phyloP scores from a whole-genome alignment of 352 stramenopile genomes.

The Elongisporangium anandrum region DNA sequence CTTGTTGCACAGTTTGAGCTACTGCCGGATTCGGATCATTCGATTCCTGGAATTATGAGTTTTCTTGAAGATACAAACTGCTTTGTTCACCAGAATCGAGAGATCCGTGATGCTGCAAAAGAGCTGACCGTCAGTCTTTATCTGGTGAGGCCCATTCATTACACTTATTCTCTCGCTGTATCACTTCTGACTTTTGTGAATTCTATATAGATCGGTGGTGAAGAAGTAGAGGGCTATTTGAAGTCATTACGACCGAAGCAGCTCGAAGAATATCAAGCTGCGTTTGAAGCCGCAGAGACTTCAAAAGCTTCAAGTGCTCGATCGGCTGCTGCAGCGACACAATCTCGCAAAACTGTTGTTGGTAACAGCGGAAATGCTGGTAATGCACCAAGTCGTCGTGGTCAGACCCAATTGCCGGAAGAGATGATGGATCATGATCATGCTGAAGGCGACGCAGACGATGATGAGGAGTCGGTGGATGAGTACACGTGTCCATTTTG shows the following conservation, averaged over 20 bases:
- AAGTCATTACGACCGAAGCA: slow-evolving; percentile 87
- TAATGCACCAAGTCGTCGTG: slow-evolving; percentile 6
- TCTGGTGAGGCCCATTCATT: slow-evolving; percentile 21
- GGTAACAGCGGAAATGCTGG: not conserved
- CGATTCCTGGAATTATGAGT: slow-evolving; percentile 55
- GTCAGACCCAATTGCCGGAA: slow-evolving; percentile 6
- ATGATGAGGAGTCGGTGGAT: slow-evolving; percentile 69
- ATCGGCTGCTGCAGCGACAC: slow-evolving; percentile 7
- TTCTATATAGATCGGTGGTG: slow-evolving; percentile 27
- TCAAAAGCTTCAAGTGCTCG: slow-evolving; percentile 24
- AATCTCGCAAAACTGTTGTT: slow-evolving; percentile 2
- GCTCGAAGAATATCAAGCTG: slow-evolving; percentile 87
- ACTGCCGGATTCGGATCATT: slow-evolving; percentile 41
- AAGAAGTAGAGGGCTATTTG: slow-evolving; percentile 72
- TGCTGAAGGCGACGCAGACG: slow-evolving; percentile 46
- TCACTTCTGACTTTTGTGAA: not conserved
- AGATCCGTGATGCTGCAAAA: slow-evolving; percentile 87
- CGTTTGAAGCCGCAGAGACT: slow-evolving; percentile 70
- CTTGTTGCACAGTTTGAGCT: slow-evolving; percentile 56
- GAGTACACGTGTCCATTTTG: slow-evolving; percentile 92
- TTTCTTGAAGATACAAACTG: slow-evolving; percentile 83
- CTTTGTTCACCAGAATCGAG: slow-evolving; percentile 82
- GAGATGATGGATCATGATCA: slow-evolving; percentile 22
- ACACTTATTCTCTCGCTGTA: not conserved
- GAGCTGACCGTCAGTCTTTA: slow-evolving; percentile 82